These are phyloP conservation scores for Emmonsia crescens DNA, from an alignment of 2,329 filamentous ascomycete species.

Conservation along the genomic window DNA sequence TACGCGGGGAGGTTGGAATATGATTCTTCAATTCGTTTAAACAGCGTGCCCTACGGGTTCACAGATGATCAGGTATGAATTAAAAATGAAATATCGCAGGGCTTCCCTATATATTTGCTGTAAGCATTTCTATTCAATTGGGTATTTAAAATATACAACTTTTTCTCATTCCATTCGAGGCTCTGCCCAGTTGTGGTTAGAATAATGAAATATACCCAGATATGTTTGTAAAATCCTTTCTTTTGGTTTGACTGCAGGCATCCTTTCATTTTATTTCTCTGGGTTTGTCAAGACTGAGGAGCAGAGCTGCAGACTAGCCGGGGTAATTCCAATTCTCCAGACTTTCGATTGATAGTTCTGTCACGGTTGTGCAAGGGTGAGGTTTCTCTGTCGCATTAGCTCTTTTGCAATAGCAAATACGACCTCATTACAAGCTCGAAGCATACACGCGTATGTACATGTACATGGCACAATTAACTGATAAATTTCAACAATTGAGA, in stretches of 20 bases:
- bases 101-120: not conserved
- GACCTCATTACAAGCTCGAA: not conserved
- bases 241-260: not conserved
- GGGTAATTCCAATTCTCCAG: not conserved
- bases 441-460: not conserved
- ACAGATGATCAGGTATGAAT: not conserved
- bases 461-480: not conserved
- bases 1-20: too few species aligned
- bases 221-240: not conserved
- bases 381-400: too few species aligned
- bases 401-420: not conserved
- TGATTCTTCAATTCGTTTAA: not conserved
- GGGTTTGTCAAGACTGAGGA: not conserved
- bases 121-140: not conserved
- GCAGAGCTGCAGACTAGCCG: not conserved
- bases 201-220: not conserved
- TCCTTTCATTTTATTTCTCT: not conserved
- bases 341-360: not conserved
- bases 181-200: not conserved
- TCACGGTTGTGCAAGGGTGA: too few species aligned
- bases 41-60: not conserved
- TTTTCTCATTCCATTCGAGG: not conserved
- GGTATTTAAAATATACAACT: not conserved
- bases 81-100: not conserved
- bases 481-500: not conserved